These are phyloP conservation scores for Tagetes erecta DNA, from an alignment of 129 eudicot species.

Conservation along the genomic window DNA sequence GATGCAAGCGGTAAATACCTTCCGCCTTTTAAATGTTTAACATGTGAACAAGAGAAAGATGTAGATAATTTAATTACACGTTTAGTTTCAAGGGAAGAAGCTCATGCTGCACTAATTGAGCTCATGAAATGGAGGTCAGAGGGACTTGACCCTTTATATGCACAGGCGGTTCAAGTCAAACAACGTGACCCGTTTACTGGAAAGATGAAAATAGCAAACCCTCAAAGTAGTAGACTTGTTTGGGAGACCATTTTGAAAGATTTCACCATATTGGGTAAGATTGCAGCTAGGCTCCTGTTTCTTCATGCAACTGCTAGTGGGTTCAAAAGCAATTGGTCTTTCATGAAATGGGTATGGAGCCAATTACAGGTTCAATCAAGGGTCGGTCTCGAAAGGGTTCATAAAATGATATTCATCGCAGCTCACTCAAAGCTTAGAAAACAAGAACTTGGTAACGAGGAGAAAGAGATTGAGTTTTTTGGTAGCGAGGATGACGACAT, in stretches of 20 bases:
- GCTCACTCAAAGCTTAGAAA: slow-evolving; percentile 67
- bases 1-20: slow-evolving; percentile 80
- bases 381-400: slow-evolving; percentile 62
- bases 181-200: slow-evolving; percentile 75
- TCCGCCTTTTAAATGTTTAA: slow-evolving; percentile 80
- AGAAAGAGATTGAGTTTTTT: slow-evolving; percentile 58
- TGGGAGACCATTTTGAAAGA: slow-evolving; percentile 89
- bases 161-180: slow-evolving; percentile 89
- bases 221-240: slow-evolving; percentile 88
- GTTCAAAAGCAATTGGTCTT: slow-evolving; percentile 56
- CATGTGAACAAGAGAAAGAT: slow-evolving; percentile 76
- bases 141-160: slow-evolving; percentile 85
- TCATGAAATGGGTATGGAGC: slow-evolving; percentile 45
- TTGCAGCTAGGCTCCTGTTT: slow-evolving; percentile 81
- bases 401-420: slow-evolving; percentile 70
- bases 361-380: slow-evolving; percentile 49
- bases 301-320: slow-evolving; percentile 84
- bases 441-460: slow-evolving; percentile 53
- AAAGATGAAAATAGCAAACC: slow-evolving; percentile 84
- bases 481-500: slow-evolving; percentile 44
- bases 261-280: slow-evolving; percentile 60
- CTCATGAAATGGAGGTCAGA: slow-evolving; percentile 90
- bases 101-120: slow-evolving; percentile 71
- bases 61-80: slow-evolving; percentile 68
- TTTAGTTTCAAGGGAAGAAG: slow-evolving; percentile 74